Evolutionary conservation across 208 protist species (phyloP), one percentile per base, ranked within the genome.

Genomic region (Trypanosoma melophagium): DNA sequence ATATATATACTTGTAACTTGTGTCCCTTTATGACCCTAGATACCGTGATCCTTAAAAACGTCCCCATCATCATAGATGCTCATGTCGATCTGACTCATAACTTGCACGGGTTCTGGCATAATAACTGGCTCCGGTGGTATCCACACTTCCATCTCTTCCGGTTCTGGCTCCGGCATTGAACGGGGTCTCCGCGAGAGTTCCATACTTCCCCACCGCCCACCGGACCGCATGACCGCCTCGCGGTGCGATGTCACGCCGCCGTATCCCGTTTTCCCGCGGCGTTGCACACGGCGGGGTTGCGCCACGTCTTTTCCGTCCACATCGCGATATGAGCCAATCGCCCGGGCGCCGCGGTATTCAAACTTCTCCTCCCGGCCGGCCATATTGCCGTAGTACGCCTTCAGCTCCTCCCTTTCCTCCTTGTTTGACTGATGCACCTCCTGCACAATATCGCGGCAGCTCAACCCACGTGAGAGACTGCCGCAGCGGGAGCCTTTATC

Each of bases 321-420:
- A 21, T 83, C 82, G 59, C 85, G 79, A 69, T 85, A 81, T 28
- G 69, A 80, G 13, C 70, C 69, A 16, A 86, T 55, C 3, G 74
- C 72, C 64, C 70, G 73, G n/a, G 86, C 55, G n/a, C 81, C 82
- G 58, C 86, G 69, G 58, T 79, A 66, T 61, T 61, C 59, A 45
- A 61, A 72, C 17, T 60, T 64, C 51, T 79, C 83, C 13, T 69
- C 16, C 31, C 85, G 85, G 7, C 19, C 25, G 25, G 85, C 85
- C 85, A 91, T 88, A 49, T 88, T 80, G 50, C 85, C 85, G 68
- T 91, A 91, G 66, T 79, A 86, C 71, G 83, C 56, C 53, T 71
- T 68, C 24, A 86, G 61, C 12, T 55, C 66, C n/a, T 84, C 76
- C 28, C 60, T 38, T 38, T 76, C 76, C n/a, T 76, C 56, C 49